Evolutionary conservation across 257 asterid genomes (phyloP).

Genomic region (Solanum bulbocastanum): DNA sequence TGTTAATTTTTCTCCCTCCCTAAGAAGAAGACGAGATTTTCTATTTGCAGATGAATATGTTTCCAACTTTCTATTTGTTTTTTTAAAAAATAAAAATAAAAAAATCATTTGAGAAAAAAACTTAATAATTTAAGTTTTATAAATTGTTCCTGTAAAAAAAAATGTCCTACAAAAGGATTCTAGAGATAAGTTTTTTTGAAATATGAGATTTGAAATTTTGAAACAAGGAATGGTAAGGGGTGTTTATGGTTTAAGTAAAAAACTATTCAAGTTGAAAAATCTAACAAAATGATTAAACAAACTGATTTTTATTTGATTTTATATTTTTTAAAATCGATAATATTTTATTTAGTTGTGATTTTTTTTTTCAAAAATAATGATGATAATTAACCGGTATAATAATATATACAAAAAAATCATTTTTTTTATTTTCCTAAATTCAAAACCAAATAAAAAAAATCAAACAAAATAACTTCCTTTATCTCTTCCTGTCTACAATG

Average conservation of each 20-base stretch:
- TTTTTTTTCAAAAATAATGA: too few species aligned
- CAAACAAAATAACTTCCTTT: neutral
- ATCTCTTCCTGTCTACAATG: neutral
- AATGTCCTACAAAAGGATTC: neutral
- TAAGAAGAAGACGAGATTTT: neutral
- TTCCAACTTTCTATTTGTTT: neutral
- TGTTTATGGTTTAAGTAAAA: too few species aligned
- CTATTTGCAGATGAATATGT: neutral
- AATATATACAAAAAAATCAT: too few species aligned
- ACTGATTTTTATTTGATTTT: too few species aligned
- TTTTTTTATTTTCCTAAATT: neutral
- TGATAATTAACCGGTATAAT: neutral
- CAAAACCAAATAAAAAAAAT: too few species aligned
- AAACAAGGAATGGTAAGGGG: neutral
- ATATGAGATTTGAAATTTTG: too few species aligned
- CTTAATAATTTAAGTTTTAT: too few species aligned
- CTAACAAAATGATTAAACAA: too few species aligned
- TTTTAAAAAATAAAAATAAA: fast-evolving
- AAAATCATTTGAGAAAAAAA: neutral
- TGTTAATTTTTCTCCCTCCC: neutral
- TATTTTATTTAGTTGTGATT: too few species aligned
- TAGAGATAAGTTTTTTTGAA: neutral
- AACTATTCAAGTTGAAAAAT: too few species aligned
- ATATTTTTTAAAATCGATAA: too few species aligned
- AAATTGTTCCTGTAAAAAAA: neutral